These are phyloP conservation scores for Apophysomyces trapeziformis DNA, from an alignment of 371 early-diverging fungal genomes.

Conservation along the genomic window DNA sequence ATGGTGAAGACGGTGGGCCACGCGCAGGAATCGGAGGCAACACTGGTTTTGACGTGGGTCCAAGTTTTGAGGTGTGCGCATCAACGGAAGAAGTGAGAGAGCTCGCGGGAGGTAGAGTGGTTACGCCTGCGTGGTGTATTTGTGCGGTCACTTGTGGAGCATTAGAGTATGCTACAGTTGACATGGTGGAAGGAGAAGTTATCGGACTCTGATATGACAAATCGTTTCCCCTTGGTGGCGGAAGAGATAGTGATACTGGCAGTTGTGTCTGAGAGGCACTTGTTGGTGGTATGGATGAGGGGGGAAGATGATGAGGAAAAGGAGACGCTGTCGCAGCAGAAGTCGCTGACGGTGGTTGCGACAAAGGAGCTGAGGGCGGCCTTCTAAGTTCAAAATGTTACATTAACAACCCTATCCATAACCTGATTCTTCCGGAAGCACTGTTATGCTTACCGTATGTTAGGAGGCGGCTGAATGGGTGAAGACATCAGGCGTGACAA, in stretches of 20 bases:
- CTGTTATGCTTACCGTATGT: not conserved
- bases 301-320: conserved; percentile 11
- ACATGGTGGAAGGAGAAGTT: conserved; percentile 3
- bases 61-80: not conserved
- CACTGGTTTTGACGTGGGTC: conserved; percentile 3
- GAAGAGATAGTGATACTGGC: not conserved
- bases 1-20: conserved; percentile 8
- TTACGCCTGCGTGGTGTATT: conserved; percentile 2
- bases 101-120: conserved; percentile 3
- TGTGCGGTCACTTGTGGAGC: conserved; percentile 4
- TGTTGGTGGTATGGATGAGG: not conserved
- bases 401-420: not conserved
- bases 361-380: conserved; percentile 4
- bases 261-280: conserved; percentile 3
- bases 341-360: conserved; percentile 6
- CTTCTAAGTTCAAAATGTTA: not conserved
- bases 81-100: conserved; percentile 2
- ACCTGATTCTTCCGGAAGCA: not conserved
- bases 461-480: conserved; percentile 11
- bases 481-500: conserved; percentile 11
- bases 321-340: conserved; percentile 9
- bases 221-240: not conserved
- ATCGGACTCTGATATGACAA: conserved; percentile 9
- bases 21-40: conserved; percentile 9
- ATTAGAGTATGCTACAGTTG: not conserved